Evolutionary conservation across 139 green algal species (phyloP), one percentile per base, ranked within the genome.

Genomic region (Tetraselmis striata): DNA sequence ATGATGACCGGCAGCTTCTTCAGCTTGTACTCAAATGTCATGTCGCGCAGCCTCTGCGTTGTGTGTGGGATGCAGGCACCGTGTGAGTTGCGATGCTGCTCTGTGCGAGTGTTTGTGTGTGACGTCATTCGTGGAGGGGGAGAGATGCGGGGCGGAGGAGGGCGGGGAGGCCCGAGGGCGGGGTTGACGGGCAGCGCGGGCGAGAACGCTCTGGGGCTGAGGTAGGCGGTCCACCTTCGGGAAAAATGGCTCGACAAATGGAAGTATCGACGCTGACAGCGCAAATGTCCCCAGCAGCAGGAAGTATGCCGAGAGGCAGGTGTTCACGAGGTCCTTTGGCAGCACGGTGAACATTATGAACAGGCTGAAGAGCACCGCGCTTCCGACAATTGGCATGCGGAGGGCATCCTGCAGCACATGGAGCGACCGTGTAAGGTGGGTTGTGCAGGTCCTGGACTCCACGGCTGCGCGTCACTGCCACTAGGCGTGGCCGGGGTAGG

Each of bases 341-440:
- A 99, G 85, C 80, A 96, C 95, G 87, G 98, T 98, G 92, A 99
- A 98, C 24, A 91, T 82, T 29, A 98, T 77, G 86, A 99, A 99
- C 23, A 99, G 90, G 0, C 88, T 87, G 75, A 99, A 91, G 0
- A 99, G 93, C n/a, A 99, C 92, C 31, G 91, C 91, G 79, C 89
- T 96, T 25, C 97, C 97, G 0, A 99, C 91, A 29, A 99, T 67
- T 2, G 97, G 97, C 79, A 99, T 99, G 28, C 91, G 92, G 88
- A 98, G 94, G 2, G 96, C 96, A 81, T 99, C 96, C 87, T 95
- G 86, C 74, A 32, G 27, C 28, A 84, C 18, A 5, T 67, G 11
- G 18, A 67, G 45, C 45, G 45, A 5, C 11, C 45, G 5, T 18
- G 5, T 67, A 18, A 67, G 45, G 45, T 18, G 5, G 45, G 45